Evolutionary conservation across 2,329 filamentous ascomycete species (phyloP).

Genomic region (Saccharata proteae): DNA sequence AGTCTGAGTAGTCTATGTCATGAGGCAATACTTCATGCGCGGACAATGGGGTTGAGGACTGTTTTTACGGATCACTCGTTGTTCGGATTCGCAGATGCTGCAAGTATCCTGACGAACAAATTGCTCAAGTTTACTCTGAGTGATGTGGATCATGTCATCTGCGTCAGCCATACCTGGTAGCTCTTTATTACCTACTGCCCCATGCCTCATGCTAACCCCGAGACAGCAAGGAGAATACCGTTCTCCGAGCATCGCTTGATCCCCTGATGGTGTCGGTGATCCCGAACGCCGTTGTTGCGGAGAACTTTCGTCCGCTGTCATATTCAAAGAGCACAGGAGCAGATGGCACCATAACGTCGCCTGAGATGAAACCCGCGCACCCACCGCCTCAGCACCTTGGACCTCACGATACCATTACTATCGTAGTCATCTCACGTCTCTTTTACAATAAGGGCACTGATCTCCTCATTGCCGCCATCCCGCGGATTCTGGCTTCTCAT

Average conservation of each 20-base stretch:
- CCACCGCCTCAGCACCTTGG: slow-evolving; percentile 55
- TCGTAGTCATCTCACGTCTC: slow-evolving; percentile 90
- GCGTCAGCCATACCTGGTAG: slow-evolving; percentile 96
- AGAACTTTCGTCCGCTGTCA: slow-evolving; percentile 74
- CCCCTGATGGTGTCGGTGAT: slow-evolving; percentile 97
- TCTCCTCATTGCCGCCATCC: slow-evolving; percentile 89
- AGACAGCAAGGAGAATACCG: slow-evolving; percentile 88
- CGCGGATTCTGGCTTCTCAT: slow-evolving; percentile 77
- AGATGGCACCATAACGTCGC: slow-evolving; percentile 8
- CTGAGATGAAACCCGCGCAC: slow-evolving; percentile 26
- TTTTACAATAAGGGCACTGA: slow-evolving; percentile 99
- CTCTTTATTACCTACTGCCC: not conserved
- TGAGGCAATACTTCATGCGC: slow-evolving; percentile 85
- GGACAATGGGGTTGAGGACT: slow-evolving; percentile 91
- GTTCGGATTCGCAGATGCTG: slow-evolving; percentile 94
- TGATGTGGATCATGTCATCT: slow-evolving; percentile 96
- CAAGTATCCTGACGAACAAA: slow-evolving; percentile 93
- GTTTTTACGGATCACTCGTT: slow-evolving; percentile 97
- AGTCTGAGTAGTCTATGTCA: slow-evolving; percentile 88
- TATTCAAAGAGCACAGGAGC: slow-evolving; percentile 18
- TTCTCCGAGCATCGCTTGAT: slow-evolving; percentile 84
- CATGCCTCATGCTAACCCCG: not conserved
- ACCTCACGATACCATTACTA: slow-evolving; percentile 79
- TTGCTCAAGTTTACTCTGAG: slow-evolving; percentile 90
- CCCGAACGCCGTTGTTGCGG: slow-evolving; percentile 91